These are phyloP conservation scores for Heterobasidion occidentale DNA, from an alignment of 1,284 basidiomycete species.

Conservation along the genomic window DNA sequence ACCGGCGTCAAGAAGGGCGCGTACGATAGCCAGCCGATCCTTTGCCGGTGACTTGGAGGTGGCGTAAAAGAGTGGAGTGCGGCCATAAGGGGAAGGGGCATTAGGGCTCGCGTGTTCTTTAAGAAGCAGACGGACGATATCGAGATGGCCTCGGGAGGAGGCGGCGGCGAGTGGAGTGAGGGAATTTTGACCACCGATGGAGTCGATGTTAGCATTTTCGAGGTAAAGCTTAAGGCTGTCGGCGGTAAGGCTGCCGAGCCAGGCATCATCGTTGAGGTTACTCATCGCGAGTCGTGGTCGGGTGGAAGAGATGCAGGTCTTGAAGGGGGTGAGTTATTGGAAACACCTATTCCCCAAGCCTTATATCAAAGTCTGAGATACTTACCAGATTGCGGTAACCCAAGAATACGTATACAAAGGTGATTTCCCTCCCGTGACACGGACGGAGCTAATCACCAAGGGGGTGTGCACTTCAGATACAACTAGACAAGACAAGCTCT, in stretches of 20 bases:
- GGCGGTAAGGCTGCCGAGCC: not conserved
- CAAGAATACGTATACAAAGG: not conserved
- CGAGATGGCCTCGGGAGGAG: not conserved
- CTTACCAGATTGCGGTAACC: not conserved
- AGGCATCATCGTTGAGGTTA: not conserved
- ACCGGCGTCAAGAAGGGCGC: not conserved
- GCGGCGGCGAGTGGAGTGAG: not conserved
- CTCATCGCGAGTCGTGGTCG: not conserved
- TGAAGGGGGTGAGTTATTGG: not conserved
- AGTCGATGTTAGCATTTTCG: not conserved
- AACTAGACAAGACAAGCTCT: too few relatives aligned
- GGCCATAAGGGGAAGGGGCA: not conserved
- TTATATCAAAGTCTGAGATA: not conserved
- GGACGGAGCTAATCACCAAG: not conserved
- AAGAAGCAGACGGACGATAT: not conserved
- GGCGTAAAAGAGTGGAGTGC: not conserved
- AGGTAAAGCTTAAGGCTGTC: not conserved
- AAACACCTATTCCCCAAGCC: not conserved
- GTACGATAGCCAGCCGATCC: not conserved
- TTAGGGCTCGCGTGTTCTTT: not conserved
- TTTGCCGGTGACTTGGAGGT: not conserved
- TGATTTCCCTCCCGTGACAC: not conserved
- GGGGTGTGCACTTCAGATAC: too few relatives aligned
- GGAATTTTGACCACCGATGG: not conserved
- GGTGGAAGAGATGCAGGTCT: not conserved